A percentile compares a stretch with the other conserved stretches of the same genome.
Conservation (phyloP, 305 asterid genomes). For the Galium porrigens region DNA sequence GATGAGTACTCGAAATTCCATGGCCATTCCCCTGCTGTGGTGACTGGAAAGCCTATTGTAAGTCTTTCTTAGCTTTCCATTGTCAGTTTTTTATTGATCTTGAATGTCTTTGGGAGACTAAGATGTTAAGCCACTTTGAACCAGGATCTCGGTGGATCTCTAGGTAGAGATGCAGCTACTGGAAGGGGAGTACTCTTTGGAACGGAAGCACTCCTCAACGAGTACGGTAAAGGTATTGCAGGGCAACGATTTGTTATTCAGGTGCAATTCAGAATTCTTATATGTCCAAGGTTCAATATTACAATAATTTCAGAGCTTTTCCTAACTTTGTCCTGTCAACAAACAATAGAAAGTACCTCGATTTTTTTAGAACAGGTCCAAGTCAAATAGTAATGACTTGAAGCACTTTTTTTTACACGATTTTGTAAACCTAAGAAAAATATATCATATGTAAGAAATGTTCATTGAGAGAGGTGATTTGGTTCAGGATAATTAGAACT, state of each 20-base stretch:
- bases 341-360: no score
- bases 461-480: neutral
- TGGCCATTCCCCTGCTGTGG: conserved; percentile 85
- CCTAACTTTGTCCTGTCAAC: no score
- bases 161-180: conserved; percentile 86
- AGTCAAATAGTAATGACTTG: neutral
- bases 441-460: neutral
- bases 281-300: neutral
- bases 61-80: conserved; percentile 15
- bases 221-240: conserved; percentile 48
- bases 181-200: conserved; percentile 77
- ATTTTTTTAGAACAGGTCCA: neutral
- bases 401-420: neutral
- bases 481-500: neutral
- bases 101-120: neutral
- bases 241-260: conserved; percentile 61
- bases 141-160: conserved; percentile 83
- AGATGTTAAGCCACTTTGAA: neutral
- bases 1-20: conserved; percentile 89
- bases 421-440: neutral
- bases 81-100: neutral
- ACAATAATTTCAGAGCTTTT: no score
- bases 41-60: conserved; percentile 78
- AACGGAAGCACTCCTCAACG: conserved; percentile 60
- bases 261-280: conserved; percentile 20